Conservation (phyloP, 2,329 filamentous ascomycete genomes). For the Sordariomycetes sp. region DNA sequence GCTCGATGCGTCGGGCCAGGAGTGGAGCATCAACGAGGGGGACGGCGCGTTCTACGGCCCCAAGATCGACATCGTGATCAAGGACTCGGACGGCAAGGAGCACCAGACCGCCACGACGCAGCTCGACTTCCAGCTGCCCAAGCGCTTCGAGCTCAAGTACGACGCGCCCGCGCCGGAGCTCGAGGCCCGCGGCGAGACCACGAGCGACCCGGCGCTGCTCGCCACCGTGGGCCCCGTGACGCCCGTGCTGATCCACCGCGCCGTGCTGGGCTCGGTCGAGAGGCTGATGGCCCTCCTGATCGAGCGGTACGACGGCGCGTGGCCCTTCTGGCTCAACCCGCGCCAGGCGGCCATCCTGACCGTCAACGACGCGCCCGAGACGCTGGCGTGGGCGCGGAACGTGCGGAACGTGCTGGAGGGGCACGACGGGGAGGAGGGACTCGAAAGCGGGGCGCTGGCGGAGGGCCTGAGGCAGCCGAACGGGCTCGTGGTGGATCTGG, state of each 20-base stretch:
- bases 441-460: slow-evolving; percentile 9
- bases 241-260: slow-evolving; percentile 77
- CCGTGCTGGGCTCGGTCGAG: slow-evolving; percentile 76
- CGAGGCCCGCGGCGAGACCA: slow-evolving; percentile 41
- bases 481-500: slow-evolving; percentile 57
- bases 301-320: slow-evolving; percentile 69
- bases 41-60: slow-evolving; percentile 88
- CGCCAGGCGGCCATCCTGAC: slow-evolving; percentile 66
- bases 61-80: slow-evolving; percentile 80
- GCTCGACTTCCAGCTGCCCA: slow-evolving; percentile 80
- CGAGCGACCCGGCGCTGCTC: slow-evolving; percentile 34
- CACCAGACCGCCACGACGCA: slow-evolving; percentile 86
- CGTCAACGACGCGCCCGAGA: slow-evolving; percentile 49
- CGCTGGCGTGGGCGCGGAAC: slow-evolving; percentile 37
- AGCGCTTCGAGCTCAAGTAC: slow-evolving; percentile 70
- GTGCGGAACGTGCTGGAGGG: slow-evolving; percentile 35
- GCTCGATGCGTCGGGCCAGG: slow-evolving; percentile 55
- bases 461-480: slow-evolving; percentile 44
- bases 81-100: slow-evolving; percentile 71
- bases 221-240: slow-evolving; percentile 45
- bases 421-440: slow-evolving; percentile 14
- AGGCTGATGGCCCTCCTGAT: slow-evolving; percentile 77
- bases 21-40: slow-evolving; percentile 67
- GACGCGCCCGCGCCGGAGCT: slow-evolving; percentile 55
- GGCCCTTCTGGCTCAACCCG: slow-evolving; percentile 84